Evolutionary conservation across 169 alveolate species (phyloP).

Genomic region (Perkinsus marinus): DNA sequence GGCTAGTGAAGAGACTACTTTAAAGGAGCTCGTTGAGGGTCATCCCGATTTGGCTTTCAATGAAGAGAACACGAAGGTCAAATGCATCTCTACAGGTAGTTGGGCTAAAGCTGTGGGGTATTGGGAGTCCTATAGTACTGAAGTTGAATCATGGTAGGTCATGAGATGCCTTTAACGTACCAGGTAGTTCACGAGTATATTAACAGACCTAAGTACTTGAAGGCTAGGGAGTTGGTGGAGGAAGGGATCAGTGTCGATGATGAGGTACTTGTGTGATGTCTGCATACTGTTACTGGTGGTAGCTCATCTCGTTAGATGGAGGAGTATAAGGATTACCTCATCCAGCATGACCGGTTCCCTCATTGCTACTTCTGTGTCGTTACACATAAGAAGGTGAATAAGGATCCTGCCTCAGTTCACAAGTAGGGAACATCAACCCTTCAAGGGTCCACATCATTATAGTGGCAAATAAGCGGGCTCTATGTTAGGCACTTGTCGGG

Average conservation of each 20-base stretch:
- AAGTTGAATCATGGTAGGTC: background rate
- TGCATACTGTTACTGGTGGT: background rate
- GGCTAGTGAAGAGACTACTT: background rate
- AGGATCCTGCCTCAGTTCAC: background rate
- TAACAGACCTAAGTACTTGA: background rate
- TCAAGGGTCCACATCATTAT: background rate
- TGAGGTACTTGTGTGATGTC: background rate
- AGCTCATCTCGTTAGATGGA: background rate
- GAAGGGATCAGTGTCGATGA: background rate
- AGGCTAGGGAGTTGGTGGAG: background rate
- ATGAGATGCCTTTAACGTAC: background rate
- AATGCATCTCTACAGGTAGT: background rate
- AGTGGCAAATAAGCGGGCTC: background rate
- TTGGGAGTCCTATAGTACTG: no score
- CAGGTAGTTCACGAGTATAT: background rate
- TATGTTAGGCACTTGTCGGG: background rate
- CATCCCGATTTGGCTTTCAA: background rate
- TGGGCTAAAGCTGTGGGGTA: no score
- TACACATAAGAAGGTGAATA: background rate
- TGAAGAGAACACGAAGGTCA: background rate
- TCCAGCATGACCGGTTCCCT: background rate
- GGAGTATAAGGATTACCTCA: background rate
- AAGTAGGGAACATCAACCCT: no score
- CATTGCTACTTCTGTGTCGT: background rate
- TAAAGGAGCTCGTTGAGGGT: background rate